Evolutionary conservation across 192 early-diverging fungal species (phyloP), one percentile per base, ranked within the genome.

Genomic region (Thamnidium elegans): DNA sequence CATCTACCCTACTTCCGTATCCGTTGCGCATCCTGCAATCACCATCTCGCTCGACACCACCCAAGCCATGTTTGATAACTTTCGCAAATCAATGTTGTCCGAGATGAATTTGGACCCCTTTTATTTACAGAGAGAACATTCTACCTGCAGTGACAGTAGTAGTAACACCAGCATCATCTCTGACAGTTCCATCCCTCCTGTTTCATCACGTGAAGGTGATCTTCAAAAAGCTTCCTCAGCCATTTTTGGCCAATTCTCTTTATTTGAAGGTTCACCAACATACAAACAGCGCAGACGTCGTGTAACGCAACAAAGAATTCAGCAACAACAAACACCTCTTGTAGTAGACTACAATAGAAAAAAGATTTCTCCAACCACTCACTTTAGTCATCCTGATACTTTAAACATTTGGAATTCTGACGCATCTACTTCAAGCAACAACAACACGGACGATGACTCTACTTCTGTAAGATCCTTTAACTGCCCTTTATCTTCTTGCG

Each of bases 41-140:
- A 81, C 86, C 1, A 79, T 84, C 62, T 82, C 85, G 0, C 66
- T 84, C 17, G 86, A 84, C 45, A 81, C 78, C n/a, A 78, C 81
- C 7, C 80, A 84, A 52, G 74, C 79, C 14, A 62, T 84, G 39
- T 80, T 84, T 39, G 78, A 83, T 53, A 73, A 84, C 42, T 78
- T 81, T 39, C 74, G 78, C 61, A 69, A 79, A 92, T 94, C 81
- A 86, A 30, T 72, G 46, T 21, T 63, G 7, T 45, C 53, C 42
- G 55, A 68, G 7, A 91, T 94, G 2, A 93, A 92, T 30, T 77
- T 87, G 21, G 90, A 95, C 67, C 90, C 93, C 14, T 87, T 87
- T 11, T 39, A 39, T 39, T 81, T 96, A 10, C 93, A 94, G 0
- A 10, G 42, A 13, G 55, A 42, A 44, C 39, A 42, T 32, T 54